These are phyloP conservation scores for Perilla frutescens DNA, from an alignment of 257 asterid genomes.

Conservation along the genomic window DNA sequence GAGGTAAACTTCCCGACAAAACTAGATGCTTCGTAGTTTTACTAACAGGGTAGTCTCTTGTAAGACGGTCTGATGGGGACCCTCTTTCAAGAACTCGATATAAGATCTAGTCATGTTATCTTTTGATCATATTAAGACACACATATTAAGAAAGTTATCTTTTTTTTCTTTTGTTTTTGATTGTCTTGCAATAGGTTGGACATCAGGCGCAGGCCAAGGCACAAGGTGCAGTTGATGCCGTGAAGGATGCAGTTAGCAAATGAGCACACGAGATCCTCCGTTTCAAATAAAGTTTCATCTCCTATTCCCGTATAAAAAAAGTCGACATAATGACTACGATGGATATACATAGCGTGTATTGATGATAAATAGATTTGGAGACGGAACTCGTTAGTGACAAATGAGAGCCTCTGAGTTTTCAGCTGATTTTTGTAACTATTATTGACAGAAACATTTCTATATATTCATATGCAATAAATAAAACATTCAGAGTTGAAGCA, in stretches of 20 bases:
- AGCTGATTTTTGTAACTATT: not conserved
- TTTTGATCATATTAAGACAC: too few relatives aligned
- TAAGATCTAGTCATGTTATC: too few relatives aligned
- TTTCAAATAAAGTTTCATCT: not conserved
- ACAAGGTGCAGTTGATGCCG: conserved; percentile 48
- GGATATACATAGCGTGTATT: too few relatives aligned
- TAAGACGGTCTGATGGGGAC: too few relatives aligned
- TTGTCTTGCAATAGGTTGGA: conserved; percentile 40
- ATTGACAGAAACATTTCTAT: not conserved
- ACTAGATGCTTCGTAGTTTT: too few relatives aligned
- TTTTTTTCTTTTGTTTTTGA: too few relatives aligned
- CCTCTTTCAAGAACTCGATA: too few relatives aligned
- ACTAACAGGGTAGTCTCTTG: too few relatives aligned
- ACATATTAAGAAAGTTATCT: too few relatives aligned
- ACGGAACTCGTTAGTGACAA: not conserved
- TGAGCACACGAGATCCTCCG: conserved; percentile 23
- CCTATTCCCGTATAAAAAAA: too few relatives aligned
- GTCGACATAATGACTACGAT: not conserved
- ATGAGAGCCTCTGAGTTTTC: not conserved
- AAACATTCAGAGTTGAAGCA: not conserved
- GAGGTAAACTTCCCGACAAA: conserved; percentile 29
- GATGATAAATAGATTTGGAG: too few relatives aligned
- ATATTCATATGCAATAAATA: not conserved
- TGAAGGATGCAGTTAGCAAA: conserved; percentile 54
- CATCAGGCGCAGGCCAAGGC: conserved; percentile 48